phyloP scores from a whole-genome alignment of 495 filamentous ascomycete species.

The Tetracladium setigerum region DNA sequence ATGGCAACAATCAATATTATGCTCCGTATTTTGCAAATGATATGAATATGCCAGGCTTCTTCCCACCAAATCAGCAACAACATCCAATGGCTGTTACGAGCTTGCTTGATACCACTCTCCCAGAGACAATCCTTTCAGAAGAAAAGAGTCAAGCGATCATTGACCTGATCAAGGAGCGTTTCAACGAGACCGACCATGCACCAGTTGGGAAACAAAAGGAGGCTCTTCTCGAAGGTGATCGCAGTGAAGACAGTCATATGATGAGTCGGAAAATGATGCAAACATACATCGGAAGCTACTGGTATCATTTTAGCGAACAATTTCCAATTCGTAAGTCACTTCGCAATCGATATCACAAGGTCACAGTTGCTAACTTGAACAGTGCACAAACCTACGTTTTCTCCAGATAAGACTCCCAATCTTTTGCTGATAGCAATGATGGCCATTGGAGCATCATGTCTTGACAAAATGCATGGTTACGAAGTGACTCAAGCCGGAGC shows the following conservation, averaged over 20 bases:
- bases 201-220: slow-evolving; percentile 70
- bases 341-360: background rate
- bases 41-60: slow-evolving; percentile 40
- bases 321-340: slow-evolving; percentile 58
- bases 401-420: slow-evolving; percentile 75
- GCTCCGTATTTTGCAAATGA: slow-evolving; percentile 41
- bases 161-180: slow-evolving; percentile 76
- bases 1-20: slow-evolving; percentile 44
- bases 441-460: slow-evolving; percentile 81
- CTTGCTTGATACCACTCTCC: slow-evolving; percentile 74
- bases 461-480: slow-evolving; percentile 72
- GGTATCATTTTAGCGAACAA: slow-evolving; percentile 91
- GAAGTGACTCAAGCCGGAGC: slow-evolving; percentile 65
- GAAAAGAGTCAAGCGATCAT: slow-evolving; percentile 78
- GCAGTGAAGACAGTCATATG: slow-evolving; percentile 63
- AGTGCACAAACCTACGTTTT: slow-evolving; percentile 89
- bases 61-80: slow-evolving; percentile 36
- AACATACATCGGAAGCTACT: slow-evolving; percentile 87
- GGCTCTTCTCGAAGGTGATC: slow-evolving; percentile 68
- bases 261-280: slow-evolving; percentile 92
- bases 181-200: slow-evolving; percentile 73
- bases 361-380: background rate
- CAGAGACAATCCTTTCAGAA: slow-evolving; percentile 75
- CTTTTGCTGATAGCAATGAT: slow-evolving; percentile 89
- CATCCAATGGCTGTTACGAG: slow-evolving; percentile 91